A percentile compares a stretch with the other conserved stretches of the same genome.
Evolutionary conservation across 495 filamentous ascomycete species (phyloP).

Genomic region (Aspergillus coremiiformis): DNA sequence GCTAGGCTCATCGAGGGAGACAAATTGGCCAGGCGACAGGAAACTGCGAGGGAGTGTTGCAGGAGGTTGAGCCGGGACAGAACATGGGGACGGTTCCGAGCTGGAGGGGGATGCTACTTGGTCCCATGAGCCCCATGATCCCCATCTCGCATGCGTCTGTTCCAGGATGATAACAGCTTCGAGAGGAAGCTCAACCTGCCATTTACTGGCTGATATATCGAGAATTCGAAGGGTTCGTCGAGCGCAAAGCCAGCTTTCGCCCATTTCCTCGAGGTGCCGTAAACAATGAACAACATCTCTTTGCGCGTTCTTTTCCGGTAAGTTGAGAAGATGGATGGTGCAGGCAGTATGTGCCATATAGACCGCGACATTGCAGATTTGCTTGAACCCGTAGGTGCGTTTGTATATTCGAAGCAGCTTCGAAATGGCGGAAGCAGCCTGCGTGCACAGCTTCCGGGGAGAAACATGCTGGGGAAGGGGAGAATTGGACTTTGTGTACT

Average conservation of each 20-base stretch:
- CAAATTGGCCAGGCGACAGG: constrained; percentile 11
- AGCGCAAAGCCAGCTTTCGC: constrained; percentile 88
- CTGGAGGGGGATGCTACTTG: constrained; percentile 31
- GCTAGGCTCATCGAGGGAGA: constrained; percentile 7
- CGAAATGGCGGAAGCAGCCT: constrained; percentile 80
- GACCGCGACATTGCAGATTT: constrained; percentile 91
- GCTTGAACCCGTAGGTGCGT: constrained; percentile 77
- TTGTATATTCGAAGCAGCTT: constrained; percentile 91
- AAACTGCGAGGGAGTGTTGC: constrained; percentile 14
- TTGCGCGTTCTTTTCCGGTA: constrained; percentile 81
- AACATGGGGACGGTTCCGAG: constrained; percentile 25
- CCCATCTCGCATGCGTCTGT: constrained; percentile 53
- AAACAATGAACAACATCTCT: constrained; percentile 85
- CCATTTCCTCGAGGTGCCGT: constrained; percentile 93
- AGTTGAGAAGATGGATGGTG: constrained; percentile 88
- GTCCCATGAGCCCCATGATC: constrained; percentile 41
- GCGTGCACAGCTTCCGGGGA: constrained; percentile 81
- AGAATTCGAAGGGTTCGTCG: constrained; percentile 78
- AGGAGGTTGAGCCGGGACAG: constrained; percentile 6
- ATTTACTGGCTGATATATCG: constrained; percentile 75
- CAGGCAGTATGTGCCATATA: constrained; percentile 93
- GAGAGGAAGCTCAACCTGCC: constrained; percentile 79
- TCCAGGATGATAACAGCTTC: constrained; percentile 70
- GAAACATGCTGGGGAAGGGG: constrained; percentile 84
- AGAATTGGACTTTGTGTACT: constrained; percentile 71